A percentile compares a stretch with the other conserved stretches of the same genome.
phyloP scores from a whole-genome alignment of 2,329 filamentous ascomycete genomes.

The Plectosphaerella cucumerina region DNA sequence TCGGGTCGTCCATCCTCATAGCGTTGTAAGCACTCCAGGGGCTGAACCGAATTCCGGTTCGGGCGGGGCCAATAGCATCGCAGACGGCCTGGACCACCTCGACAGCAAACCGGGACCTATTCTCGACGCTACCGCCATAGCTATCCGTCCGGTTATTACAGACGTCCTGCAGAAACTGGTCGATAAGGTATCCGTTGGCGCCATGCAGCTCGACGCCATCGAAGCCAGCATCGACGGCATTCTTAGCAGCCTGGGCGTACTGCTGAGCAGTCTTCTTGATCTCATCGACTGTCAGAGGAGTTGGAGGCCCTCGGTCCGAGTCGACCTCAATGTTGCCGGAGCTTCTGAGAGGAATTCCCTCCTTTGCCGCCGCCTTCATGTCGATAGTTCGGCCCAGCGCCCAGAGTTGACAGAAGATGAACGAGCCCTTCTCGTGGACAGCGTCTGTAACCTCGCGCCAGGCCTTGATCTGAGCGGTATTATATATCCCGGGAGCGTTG shows the following conservation, averaged over 20 bases:
- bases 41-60: slow-evolving; percentile 52
- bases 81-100: slow-evolving; percentile 39
- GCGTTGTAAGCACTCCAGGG: slow-evolving; percentile 59
- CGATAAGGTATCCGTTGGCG: slow-evolving; percentile 57
- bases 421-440: slow-evolving; percentile 19
- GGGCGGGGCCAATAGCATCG: slow-evolving; percentile 42
- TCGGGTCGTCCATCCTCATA: slow-evolving; percentile 59
- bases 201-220: slow-evolving; percentile 63
- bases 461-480: slow-evolving; percentile 36
- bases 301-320: slow-evolving; percentile 61
- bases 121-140: slow-evolving; percentile 51
- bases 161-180: slow-evolving; percentile 52
- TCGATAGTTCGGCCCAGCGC: slow-evolving; percentile 51
- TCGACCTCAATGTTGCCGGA: slow-evolving; percentile 29
- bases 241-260: slow-evolving; percentile 48
- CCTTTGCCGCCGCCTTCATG: slow-evolving; percentile 13
- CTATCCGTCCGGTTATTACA: slow-evolving; percentile 45
- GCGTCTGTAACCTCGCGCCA: slow-evolving; percentile 18
- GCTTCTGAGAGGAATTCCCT: slow-evolving; percentile 18
- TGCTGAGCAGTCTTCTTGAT: slow-evolving; percentile 57
- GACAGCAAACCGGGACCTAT: slow-evolving; percentile 44
- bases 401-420: slow-evolving; percentile 60
- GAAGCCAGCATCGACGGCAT: slow-evolving; percentile 59
- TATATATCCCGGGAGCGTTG: slow-evolving; percentile 54
- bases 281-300: slow-evolving; percentile 62